phyloP scores from a whole-genome alignment of 805 yeast genomes.

The Pichia eremophila region DNA sequence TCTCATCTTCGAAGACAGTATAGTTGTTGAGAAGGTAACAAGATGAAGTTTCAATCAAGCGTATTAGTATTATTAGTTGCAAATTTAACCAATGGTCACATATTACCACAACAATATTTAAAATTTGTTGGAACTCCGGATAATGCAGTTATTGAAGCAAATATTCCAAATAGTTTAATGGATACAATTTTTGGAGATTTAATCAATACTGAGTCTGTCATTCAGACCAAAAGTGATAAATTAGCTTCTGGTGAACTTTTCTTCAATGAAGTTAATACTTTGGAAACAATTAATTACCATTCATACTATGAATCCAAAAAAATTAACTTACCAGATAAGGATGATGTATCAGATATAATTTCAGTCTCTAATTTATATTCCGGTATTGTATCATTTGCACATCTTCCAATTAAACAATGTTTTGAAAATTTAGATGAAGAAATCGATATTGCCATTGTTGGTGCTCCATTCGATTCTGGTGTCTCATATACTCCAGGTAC shows the following conservation, averaged over 20 bases:
- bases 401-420: constrained; percentile 39
- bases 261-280: no score
- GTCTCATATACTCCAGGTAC: constrained; percentile 50
- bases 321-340: constrained; percentile 26
- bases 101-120: neutral
- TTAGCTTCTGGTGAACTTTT: constrained; percentile 9
- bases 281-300: neutral
- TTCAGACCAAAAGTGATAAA: constrained; percentile 1
- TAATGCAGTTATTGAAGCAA: neutral
- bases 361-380: constrained; percentile 27
- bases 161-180: constrained; percentile 12
- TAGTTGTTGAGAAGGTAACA: neutral
- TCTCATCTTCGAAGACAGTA: no score
- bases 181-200: constrained; percentile 20
- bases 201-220: constrained; percentile 10
- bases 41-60: neutral
- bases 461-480: constrained; percentile 54
- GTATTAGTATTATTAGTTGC: neutral
- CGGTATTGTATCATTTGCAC: constrained; percentile 49
- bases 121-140: neutral
- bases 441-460: constrained; percentile 45
- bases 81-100: neutral
- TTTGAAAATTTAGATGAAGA: constrained; percentile 33
- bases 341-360: constrained; percentile 27
- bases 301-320: constrained; percentile 15